Evolutionary conservation across 495 filamentous ascomycete species (phyloP).

Genomic region (Aspergillus indologenus): DNA sequence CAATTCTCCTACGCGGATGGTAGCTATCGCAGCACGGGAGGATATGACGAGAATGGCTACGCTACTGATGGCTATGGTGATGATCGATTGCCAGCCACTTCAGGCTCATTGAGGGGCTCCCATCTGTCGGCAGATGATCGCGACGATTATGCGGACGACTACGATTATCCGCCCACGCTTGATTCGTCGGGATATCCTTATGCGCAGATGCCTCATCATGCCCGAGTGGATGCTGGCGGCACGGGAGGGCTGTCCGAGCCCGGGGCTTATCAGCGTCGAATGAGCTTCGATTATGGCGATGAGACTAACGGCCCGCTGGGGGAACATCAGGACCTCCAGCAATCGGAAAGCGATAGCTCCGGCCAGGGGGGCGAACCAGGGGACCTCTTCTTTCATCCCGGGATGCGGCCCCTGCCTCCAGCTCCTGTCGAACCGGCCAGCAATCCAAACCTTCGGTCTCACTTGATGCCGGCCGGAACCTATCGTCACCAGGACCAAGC

Average conservation of each 20-base stretch:
- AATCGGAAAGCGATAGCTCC: conserved; percentile 52
- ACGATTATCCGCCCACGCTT: conserved; percentile 43
- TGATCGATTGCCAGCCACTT: conserved; percentile 18
- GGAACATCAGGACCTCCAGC: conserved; percentile 48
- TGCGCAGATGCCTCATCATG: conserved; percentile 49
- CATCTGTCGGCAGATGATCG: conserved; percentile 33
- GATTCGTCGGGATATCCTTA: conserved; percentile 59
- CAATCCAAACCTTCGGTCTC: conserved; percentile 42
- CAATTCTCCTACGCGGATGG: conserved; percentile 66
- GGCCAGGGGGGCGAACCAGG: conserved; percentile 62
- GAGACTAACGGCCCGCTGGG: conserved; percentile 53
- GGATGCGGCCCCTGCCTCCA: conserved; percentile 78
- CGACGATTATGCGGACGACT: conserved; percentile 37
- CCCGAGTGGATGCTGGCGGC: conserved; percentile 73
- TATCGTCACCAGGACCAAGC: conserved; percentile 46
- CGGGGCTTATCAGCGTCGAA: conserved; percentile 55
- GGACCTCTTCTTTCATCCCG: conserved; percentile 93
- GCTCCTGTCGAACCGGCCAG: conserved; percentile 57
- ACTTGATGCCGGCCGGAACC: conserved; percentile 56
- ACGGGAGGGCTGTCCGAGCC: conserved; percentile 83
- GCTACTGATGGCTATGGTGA: conserved; percentile 7
- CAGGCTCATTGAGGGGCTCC: conserved; percentile 38
- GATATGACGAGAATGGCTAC: conserved; percentile 61
- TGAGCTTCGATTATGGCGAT: conserved; percentile 95
- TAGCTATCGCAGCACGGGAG: conserved; percentile 67